Conservation (phyloP, 2,329 filamentous ascomycete species). For the Claviceps sp. region DNA sequence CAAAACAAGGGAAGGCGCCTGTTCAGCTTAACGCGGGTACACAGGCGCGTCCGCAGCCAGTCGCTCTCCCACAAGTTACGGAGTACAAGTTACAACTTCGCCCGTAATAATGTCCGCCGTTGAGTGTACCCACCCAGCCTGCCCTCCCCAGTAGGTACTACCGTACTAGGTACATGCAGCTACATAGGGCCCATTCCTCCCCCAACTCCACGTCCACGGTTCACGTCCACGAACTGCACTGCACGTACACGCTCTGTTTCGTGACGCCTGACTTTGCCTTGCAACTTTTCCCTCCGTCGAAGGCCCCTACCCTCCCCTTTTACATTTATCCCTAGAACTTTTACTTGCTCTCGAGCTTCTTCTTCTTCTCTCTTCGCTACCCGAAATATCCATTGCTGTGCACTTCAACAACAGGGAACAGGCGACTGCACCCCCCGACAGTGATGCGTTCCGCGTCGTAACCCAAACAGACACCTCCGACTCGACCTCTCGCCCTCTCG, state of each 20-base stretch:
- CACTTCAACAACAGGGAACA: neutral
- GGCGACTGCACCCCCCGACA: neutral
- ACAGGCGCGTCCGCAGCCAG: too few species aligned
- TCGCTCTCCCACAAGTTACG: too few species aligned
- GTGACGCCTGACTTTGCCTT: slow-evolving; percentile 5
- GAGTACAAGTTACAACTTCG: too few species aligned
- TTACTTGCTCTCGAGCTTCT: neutral
- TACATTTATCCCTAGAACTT: neutral
- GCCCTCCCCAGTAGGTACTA: neutral
- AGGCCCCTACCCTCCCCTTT: neutral
- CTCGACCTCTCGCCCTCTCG: neutral
- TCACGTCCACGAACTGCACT: slow-evolving; percentile 7
- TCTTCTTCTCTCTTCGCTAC: neutral
- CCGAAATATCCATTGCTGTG: neutral
- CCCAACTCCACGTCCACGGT: slow-evolving; percentile 6
- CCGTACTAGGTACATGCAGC: neutral
- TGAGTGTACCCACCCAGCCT: too few species aligned
- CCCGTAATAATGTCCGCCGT: too few species aligned
- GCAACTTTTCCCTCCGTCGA: neutral
- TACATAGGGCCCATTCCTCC: slow-evolving; percentile 2
- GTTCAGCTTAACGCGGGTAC: too few species aligned
- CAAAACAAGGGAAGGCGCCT: too few species aligned
- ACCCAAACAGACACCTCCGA: neutral
- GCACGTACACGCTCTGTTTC: slow-evolving; percentile 6
- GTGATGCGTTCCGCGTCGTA: slow-evolving; percentile 8